Evolutionary conservation across 148 eudicot species (phyloP), one percentile per base, ranked within the genome.

Genomic region (Rhododendron henanense): DNA sequence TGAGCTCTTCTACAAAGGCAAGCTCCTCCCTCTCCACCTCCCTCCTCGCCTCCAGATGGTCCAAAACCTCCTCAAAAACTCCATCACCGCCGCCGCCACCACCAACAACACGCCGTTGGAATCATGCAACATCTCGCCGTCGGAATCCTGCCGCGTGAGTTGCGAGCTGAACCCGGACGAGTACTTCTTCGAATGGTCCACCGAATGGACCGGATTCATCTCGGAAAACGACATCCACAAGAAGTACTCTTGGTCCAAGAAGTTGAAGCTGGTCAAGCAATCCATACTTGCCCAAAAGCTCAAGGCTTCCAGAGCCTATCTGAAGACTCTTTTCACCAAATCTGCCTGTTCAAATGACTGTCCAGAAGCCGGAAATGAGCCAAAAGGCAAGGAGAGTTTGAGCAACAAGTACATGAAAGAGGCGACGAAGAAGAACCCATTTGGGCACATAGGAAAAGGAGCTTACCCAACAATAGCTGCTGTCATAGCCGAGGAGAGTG

Each of bases 1-100:
- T 87, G 96, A 94, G 65, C 98, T 93, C 89, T 94, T 94, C 89
- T 93, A 92, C 90, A 94, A 93, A 74, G 98, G 98, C 53, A 92
- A 90, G n/a, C 96, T 94, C 67, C 92, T 94, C 69, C 98, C 98
- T n/a, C 94, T 94, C 75, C 92, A 92, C 87, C 92, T 93, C 84
- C 96, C 93, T 63, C 94, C 94, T 2, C 86, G 96, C 41, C 86
- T 91, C 7, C 93, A 90, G 83, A 90, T 94, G 94, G 89, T 94
- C 45, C 88, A 90, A 82, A 89, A 89, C 18, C 92, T 94, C 84
- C 89, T 89, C 83, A 88, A 89, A 79, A 85, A 81, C 86, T 33
- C 88, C 65, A 74, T 48, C 51, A 75, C 67, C 31, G 53, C 25
- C 21, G 83, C 59, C 73, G 87, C 83, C 79, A 77, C 90, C 6